Evolutionary conservation across 352 stramenopile genomes (phyloP), one percentile per base, ranked within the genome.

Genomic region (Phytophthora pistaciae): DNA sequence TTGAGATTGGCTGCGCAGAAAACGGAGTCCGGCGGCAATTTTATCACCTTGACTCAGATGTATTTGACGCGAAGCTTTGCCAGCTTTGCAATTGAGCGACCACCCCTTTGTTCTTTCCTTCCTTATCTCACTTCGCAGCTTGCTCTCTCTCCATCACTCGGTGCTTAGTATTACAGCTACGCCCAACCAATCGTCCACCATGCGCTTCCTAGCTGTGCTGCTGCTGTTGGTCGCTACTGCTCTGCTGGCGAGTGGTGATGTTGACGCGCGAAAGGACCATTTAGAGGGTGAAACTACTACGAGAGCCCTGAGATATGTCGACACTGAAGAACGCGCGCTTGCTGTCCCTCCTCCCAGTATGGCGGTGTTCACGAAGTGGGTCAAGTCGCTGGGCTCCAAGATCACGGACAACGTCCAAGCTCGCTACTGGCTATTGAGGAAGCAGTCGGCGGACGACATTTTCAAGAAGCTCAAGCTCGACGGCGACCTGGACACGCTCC

Each of bases 381-480:
- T 56, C 21, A 68, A 61, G 38, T 23, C 23, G 0, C 23, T 68
- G 25, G 53, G 38, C 3, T 29, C 31, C 3, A 55, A 60, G 50
- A 25, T 68, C 18, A 61, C 25, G 21, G 18, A 69, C 27, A 58
- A 2, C 1, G 29, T 58, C 25, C n/a, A 44, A 29, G 53, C 54
- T n/a, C 54, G 54, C 1, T 69, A 64, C 40, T 69, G 63, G 63
- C 54, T 69, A 29, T 69, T 33, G 29, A 44, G 14, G 33, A 31
- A 54, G 13, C 21, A 64, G 36, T 54, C 50, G 4, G 6, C 21
- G 3, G 66, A 68, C 9, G 11, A 48, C 8, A 36, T 73, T 50
- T 68, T 68, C 25, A 46, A 46, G n/a, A 25, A 20, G 5, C 42
- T 73, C 5, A 55, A 60, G 53, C 59, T 73, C 8, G 55, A 60